Conservation (phyloP, 106 monocot genomes). For the Dioscorea zingiberensis region DNA sequence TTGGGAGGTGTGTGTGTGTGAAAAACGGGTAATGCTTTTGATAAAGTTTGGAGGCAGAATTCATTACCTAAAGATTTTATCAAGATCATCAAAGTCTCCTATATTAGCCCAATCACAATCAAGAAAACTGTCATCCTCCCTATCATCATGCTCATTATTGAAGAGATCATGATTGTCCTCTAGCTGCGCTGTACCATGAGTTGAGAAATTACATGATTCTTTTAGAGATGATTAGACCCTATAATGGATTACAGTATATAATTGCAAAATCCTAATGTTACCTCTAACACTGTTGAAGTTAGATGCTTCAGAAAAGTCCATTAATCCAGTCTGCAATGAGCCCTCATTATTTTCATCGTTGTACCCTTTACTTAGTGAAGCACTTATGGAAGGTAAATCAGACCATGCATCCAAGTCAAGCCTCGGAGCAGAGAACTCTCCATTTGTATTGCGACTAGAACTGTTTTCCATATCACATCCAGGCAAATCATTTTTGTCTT, state of each 20-base stretch:
- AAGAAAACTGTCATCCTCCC: constrained; percentile 36
- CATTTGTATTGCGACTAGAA: constrained; percentile 27
- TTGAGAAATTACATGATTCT: constrained; percentile 23
- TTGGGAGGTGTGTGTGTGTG: too few relatives aligned
- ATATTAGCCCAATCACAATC: constrained; percentile 57
- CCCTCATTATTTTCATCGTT: constrained; percentile 22
- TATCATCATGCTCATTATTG: constrained; percentile 27
- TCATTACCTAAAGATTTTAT: constrained; percentile 57
- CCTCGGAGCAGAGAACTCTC: constrained; percentile 32
- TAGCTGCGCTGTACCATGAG: constrained; percentile 31
- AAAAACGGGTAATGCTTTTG: too few relatives aligned
- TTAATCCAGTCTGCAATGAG: constrained; percentile 10
- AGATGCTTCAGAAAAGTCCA: constrained; percentile 9
- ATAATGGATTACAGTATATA: not conserved
- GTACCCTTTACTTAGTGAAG: constrained; percentile 23
- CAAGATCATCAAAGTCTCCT: constrained; percentile 65
- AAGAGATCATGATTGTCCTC: constrained; percentile 31
- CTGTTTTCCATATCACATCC: constrained; percentile 20
- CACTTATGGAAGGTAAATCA: constrained; percentile 56
- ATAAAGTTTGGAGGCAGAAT: too few relatives aligned
- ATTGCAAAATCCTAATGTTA: constrained; percentile 15
- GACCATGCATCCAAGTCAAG: constrained; percentile 68
- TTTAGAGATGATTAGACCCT: constrained; percentile 6
- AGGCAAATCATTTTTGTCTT: constrained; percentile 24
- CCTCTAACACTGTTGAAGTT: constrained; percentile 24